Evolutionary conservation across 108 stramenopile genomes (phyloP), one percentile per base, ranked within the genome.

Genomic region (Nitzschia sp.): DNA sequence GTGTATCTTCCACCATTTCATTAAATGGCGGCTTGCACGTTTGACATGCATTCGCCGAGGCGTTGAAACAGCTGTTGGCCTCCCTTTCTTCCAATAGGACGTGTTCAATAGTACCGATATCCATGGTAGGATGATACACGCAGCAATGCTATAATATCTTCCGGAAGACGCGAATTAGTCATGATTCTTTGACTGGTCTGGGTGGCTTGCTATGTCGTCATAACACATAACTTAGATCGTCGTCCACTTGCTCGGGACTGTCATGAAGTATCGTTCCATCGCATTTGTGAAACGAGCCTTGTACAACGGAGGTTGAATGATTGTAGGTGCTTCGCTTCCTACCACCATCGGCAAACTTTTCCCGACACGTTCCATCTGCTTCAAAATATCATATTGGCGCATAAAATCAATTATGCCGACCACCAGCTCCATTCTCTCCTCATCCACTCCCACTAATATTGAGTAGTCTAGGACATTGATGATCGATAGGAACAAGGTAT

Each of bases 371-470:
- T 97, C 97, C 93, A 98, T 94, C 72, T 95, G 95, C 74, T 98
- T 98, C 80, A 98, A 74, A 49, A 98, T 97, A 75, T 98, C 98
- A 70, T 98, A 98, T 67, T 98, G 82, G 8, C 98, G 70, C 96
- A 98, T 94, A 64, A 96, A 98, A 78, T 98, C 98, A 70, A 98
- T 98, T 53, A 98, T 98, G 3, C 98, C 98, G 26, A 98, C 97
- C 24, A 97, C 96, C 25, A 97, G 83, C 59, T 97, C 94, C 81
- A 85, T 90, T 33, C 79, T 83, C 29, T 95, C 95, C 59, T 96
- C 95, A 70, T 97, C 97, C 24, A 97, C 86, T 8, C 97, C 97
- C 18, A 98, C 97, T 35, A 98, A 70, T 74, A 98, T 98, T 46
- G 95, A 96, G 66, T 98, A 98, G 78, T 98, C 98, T 47, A 98